Percentiles rank a stretch among this genome's conserved stretches.
Evolutionary conservation across 1,139 yeast genomes (phyloP).

Genomic region (Scheffersomyces parashehatae): DNA sequence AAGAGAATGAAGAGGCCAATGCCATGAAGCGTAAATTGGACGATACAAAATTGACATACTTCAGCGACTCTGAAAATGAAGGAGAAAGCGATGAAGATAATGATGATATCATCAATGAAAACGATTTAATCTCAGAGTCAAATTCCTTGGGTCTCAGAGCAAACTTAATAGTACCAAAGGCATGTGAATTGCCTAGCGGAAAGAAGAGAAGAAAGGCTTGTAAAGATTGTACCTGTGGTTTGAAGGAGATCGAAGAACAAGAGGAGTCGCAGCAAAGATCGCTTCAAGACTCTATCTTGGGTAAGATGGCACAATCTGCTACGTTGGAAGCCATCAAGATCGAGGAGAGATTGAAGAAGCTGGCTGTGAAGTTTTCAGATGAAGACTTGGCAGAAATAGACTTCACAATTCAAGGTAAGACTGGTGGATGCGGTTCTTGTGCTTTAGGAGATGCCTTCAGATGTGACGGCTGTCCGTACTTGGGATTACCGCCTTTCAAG

Average conservation of each 20-base stretch:
- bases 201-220: conserved; percentile 82
- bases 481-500: conserved; percentile 96
- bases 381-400: conserved; percentile 85
- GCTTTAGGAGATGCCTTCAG: conserved; percentile 97
- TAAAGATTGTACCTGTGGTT: conserved; percentile 96
- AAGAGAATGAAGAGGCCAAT: conserved; percentile 36
- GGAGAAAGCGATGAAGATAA: conserved; percentile 48
- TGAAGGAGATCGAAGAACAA: conserved; percentile 73
- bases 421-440: conserved; percentile 97
- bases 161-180: conserved; percentile 45
- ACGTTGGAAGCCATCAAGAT: conserved; percentile 54
- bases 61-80: conserved; percentile 47
- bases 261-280: conserved; percentile 52
- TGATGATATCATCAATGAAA: conserved; percentile 44
- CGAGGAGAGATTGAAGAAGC: conserved; percentile 46
- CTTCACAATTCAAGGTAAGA: conserved; percentile 91
- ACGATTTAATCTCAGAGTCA: conserved; percentile 35
- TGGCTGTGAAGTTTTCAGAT: conserved; percentile 55
- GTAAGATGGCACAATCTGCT: conserved; percentile 53
- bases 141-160: conserved; percentile 20
- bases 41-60: conserved; percentile 50
- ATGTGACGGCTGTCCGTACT: conserved; percentile 96
- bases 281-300: conserved; percentile 46
- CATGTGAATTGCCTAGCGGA: conserved; percentile 55
- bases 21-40: conserved; percentile 47